Percentiles rank a stretch among this genome's conserved stretches.
Evolutionary conservation across 768 basidiomycete species (phyloP).

Genomic region (Dendrothele bispora): DNA sequence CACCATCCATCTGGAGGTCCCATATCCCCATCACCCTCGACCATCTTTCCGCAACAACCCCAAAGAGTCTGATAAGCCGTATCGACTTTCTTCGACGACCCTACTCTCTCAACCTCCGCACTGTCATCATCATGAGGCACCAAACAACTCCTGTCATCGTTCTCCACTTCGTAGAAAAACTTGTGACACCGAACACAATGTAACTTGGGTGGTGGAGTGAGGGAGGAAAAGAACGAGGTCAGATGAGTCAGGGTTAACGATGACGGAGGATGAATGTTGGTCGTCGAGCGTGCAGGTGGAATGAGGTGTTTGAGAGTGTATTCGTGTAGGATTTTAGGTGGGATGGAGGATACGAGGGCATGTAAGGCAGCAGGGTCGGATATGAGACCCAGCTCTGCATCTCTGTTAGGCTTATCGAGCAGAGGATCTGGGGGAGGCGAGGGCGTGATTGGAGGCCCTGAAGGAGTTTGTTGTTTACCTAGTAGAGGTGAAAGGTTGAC

Average conservation of each 20-base stretch:
- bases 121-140: constrained; percentile 82
- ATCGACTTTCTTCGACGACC: constrained; percentile 24
- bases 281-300: constrained; percentile 11
- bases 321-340: constrained; percentile 63
- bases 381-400: constrained; percentile 19
- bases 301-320: constrained; percentile 58
- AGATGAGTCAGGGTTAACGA: constrained; percentile 45
- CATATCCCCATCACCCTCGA: constrained; percentile 76
- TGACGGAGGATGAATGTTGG: constrained; percentile 22
- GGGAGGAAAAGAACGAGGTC: constrained; percentile 56
- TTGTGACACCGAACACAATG: constrained; percentile 81
- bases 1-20: constrained; percentile 88
- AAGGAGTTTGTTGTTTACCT: constrained; percentile 30
- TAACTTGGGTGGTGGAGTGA: constrained; percentile 64
- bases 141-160: constrained; percentile 66
- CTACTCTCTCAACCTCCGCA: constrained; percentile 66
- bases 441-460: constrained; percentile 38
- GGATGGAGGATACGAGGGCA: constrained; percentile 56
- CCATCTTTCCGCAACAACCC: constrained; percentile 72
- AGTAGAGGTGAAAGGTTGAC: constrained; percentile 21
- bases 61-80: constrained; percentile 56
- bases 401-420: constrained; percentile 10
- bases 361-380: constrained; percentile 44
- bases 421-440: constrained; percentile 24
- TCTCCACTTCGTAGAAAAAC: constrained; percentile 69